A percentile compares a stretch with the other conserved stretches of the same genome.
phyloP scores from a whole-genome alignment of 306 rosid species.

The Inga laurina region DNA sequence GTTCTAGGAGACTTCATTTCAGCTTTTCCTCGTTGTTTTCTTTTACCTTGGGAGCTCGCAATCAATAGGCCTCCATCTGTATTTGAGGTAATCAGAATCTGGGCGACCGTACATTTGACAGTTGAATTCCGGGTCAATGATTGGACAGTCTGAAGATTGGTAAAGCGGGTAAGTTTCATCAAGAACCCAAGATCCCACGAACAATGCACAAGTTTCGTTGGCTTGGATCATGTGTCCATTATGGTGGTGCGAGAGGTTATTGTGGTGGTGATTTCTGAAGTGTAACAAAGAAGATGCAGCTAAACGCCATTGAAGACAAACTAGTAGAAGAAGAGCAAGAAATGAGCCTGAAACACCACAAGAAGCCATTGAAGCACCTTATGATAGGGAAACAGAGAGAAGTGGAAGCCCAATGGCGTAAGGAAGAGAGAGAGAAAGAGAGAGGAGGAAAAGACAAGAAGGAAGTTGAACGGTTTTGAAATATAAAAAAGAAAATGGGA shows the following conservation, averaged over 20 bases:
- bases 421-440: neutral
- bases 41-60: conserved; percentile 95
- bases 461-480: conserved; percentile 25
- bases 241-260: conserved; percentile 45
- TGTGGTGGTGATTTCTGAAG: conserved; percentile 63
- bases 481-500: neutral
- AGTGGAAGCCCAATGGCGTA: conserved; percentile 37
- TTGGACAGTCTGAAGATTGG: conserved; percentile 70
- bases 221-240: conserved; percentile 61
- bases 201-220: conserved; percentile 76
- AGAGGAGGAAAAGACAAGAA: conserved; percentile 5
- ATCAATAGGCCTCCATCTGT: conserved; percentile 86
- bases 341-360: conserved; percentile 12
- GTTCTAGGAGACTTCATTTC: neutral
- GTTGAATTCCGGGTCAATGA: conserved; percentile 86
- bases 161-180: conserved; percentile 82
- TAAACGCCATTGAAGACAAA: conserved; percentile 41
- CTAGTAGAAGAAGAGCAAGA: conserved; percentile 33
- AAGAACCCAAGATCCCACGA: conserved; percentile 84
- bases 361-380: conserved; percentile 45
- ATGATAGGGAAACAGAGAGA: neutral
- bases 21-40: neutral
- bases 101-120: conserved; percentile 95
- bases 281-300: conserved; percentile 54
- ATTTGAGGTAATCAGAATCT: conserved; percentile 78